Percentiles rank a stretch among this genome's conserved stretches.
phyloP scores from a whole-genome alignment of 805 yeast species.

The Cephaloascus fragrans region DNA sequence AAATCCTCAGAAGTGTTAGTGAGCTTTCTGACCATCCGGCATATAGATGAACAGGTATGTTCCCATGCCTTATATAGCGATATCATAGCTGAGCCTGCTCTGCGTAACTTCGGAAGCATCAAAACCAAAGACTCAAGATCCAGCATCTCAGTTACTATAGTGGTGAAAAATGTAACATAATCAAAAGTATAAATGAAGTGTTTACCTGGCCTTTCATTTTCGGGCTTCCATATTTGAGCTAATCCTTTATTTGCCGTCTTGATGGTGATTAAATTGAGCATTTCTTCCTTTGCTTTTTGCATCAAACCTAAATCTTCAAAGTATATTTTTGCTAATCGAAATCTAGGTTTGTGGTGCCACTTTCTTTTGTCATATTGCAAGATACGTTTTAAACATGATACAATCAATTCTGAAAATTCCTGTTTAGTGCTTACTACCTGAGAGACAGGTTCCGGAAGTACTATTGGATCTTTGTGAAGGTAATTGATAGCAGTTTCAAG shows the following conservation, averaged over 20 bases:
- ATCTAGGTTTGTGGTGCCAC: conserved; percentile 88
- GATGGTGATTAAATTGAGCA: conserved; percentile 53
- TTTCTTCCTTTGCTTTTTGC: conserved; percentile 50
- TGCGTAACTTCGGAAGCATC: conserved; percentile 65
- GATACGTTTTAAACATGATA: conserved; percentile 37
- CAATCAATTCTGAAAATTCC: conserved; percentile 27
- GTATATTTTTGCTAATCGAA: conserved; percentile 54
- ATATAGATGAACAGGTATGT: conserved; percentile 37
- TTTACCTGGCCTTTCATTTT: conserved; percentile 83
- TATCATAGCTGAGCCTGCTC: conserved; percentile 71
- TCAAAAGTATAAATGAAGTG: conserved; percentile 72
- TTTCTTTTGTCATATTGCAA: conserved; percentile 61
- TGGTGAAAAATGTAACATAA: conserved; percentile 57
- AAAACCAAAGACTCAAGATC: conserved; percentile 52
- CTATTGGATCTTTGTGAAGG: conserved; percentile 26
- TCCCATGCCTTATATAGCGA: conserved; percentile 61
- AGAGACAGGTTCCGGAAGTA: conserved; percentile 8
- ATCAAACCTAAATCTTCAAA: conserved; percentile 44
- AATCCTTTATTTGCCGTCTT: conserved; percentile 63
- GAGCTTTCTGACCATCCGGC: conserved; percentile 38
- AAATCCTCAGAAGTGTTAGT: conserved; percentile 31
- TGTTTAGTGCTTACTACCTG: conserved; percentile 7
- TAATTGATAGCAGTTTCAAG: conserved; percentile 24
- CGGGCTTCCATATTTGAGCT: conserved; percentile 90
- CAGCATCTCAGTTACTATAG: conserved; percentile 37